These are phyloP conservation scores for Dendrobium catenatum DNA, from an alignment of 106 monocot species.

Conservation along the genomic window DNA sequence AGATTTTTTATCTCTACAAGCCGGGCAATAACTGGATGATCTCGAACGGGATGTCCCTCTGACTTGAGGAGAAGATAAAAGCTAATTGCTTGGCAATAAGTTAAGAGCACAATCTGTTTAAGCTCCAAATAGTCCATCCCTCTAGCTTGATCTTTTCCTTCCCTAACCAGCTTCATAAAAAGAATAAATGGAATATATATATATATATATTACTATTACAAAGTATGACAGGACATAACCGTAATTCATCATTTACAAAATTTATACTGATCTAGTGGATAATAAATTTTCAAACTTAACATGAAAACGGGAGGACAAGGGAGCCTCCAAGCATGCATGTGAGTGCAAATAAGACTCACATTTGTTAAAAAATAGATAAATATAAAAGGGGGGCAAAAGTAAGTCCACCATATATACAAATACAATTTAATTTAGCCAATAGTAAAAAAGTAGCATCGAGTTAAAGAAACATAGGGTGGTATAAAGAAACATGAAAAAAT, in stretches of 20 bases:
- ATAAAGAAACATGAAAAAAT: background rate
- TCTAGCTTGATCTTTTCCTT: slow-evolving; percentile 14
- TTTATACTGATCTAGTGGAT: background rate
- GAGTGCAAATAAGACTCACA: background rate
- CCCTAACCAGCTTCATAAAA: slow-evolving; percentile 35
- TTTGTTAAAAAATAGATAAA: background rate
- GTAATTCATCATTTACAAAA: background rate
- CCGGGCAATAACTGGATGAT: slow-evolving; percentile 78
- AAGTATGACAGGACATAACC: background rate
- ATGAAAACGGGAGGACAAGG: background rate
- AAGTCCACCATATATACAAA: background rate
- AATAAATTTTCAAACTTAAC: background rate
- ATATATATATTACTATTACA: background rate
- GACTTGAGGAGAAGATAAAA: slow-evolving; percentile 86
- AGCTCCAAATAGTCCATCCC: slow-evolving; percentile 43
- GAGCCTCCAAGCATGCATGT: background rate
- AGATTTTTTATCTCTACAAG: slow-evolving; percentile 80
- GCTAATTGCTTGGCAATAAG: slow-evolving; percentile 70
- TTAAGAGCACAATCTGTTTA: slow-evolving; percentile 35
- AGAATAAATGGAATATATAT: background rate
- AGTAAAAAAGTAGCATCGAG: background rate
- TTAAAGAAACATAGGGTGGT: background rate
- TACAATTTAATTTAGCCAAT: background rate
- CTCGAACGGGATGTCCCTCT: slow-evolving; percentile 75
- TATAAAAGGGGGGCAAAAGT: background rate